Evolutionary conservation across 2,329 filamentous ascomycete species (phyloP), one percentile per base, ranked within the genome.

Genomic region (Paraconiothyrium sp.): DNA sequence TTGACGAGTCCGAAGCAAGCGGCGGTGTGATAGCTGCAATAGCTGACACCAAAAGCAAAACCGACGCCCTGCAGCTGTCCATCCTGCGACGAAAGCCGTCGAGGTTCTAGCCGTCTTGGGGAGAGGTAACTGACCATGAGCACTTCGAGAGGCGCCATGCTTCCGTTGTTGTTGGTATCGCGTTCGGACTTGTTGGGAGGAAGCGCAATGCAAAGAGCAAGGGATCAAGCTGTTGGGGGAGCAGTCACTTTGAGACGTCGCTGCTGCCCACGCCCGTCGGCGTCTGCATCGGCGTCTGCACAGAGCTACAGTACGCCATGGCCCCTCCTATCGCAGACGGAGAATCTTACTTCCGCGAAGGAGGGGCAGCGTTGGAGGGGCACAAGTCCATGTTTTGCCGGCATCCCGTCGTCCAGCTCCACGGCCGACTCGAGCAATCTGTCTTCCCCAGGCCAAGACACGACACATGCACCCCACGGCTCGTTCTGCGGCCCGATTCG

Each of bases 81-180:
- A 66, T 63, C 57, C 41, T 61, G 63, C 62, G 41, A 61, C 24
- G 50, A 62, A 61, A 58, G 61, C 62, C 60, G 35, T 10, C 30
- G 24, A 43, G 39, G 20, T 41, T 52, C 34, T 47, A 48, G 46
- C 56, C 48, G 51, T 9, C 14, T 39, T 52, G 20, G 44, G 52
- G 63, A 67, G 65, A 62, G 63, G 66, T 58, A 67, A 67, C 68
- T 57, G 65, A 80, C 81, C 83, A 84, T 84, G 62, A 81, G 76
- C 61, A 84, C 82, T 71, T 84, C 80, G 67, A 81, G 75, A 48
- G 82, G 82, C 32, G 82, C 82, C 83, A 84, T 84, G 62, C 55
- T 74, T 68, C 57, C 41, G 62, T 27, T 57, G 57, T 16, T 16
- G 46, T 8, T 57, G 48, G 37, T 47, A n/a, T 57, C 35, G 44